A percentile compares a stretch with the other conserved stretches of the same genome.
Evolutionary conservation across 1,139 yeast species (phyloP).

Genomic region (Hansenula sp.): DNA sequence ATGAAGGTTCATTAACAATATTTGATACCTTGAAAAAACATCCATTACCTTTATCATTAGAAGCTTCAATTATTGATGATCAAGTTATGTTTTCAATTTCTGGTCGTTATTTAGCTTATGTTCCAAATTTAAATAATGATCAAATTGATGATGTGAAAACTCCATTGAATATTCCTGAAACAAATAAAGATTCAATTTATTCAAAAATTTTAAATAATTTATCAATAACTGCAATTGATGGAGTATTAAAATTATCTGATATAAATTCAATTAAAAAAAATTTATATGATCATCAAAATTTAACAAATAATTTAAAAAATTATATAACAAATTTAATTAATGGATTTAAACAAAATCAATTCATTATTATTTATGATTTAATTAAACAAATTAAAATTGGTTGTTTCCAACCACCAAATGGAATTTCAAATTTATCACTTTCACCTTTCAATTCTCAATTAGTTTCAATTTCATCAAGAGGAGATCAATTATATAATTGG

Average conservation of each 20-base stretch:
- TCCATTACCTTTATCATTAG: slow-evolving; percentile 14
- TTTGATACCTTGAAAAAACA: slow-evolving; percentile 15
- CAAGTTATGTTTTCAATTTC: slow-evolving; percentile 45
- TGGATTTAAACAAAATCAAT: slow-evolving; percentile 28
- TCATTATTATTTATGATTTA: slow-evolving; percentile 38
- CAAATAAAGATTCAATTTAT: slow-evolving; percentile 22
- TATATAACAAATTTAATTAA: slow-evolving; percentile 15
- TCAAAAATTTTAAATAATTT: slow-evolving; percentile 35
- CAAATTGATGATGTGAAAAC: background rate
- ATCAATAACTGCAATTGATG: slow-evolving; percentile 52
- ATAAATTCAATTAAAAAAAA: slow-evolving; percentile 34
- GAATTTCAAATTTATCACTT: slow-evolving; percentile 54
- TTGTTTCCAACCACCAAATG: slow-evolving; percentile 57
- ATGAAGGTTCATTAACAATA: slow-evolving; percentile 23
- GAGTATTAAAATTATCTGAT: slow-evolving; percentile 45
- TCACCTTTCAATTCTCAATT: slow-evolving; percentile 61
- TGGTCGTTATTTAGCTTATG: slow-evolving; percentile 49
- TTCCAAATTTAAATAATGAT: slow-evolving; percentile 10
- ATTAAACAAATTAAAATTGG: slow-evolving; percentile 40
- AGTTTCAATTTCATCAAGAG: slow-evolving; percentile 53
- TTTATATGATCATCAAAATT: slow-evolving; percentile 7
- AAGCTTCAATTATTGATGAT: slow-evolving; percentile 24
- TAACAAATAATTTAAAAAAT: slow-evolving; percentile 12
- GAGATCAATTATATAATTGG: slow-evolving; percentile 63
- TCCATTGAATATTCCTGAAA: slow-evolving; percentile 30